Evolutionary conservation across 495 filamentous ascomycete genomes (phyloP), one percentile per base, ranked within the genome.

Genomic region (Choiromyces venosus): DNA sequence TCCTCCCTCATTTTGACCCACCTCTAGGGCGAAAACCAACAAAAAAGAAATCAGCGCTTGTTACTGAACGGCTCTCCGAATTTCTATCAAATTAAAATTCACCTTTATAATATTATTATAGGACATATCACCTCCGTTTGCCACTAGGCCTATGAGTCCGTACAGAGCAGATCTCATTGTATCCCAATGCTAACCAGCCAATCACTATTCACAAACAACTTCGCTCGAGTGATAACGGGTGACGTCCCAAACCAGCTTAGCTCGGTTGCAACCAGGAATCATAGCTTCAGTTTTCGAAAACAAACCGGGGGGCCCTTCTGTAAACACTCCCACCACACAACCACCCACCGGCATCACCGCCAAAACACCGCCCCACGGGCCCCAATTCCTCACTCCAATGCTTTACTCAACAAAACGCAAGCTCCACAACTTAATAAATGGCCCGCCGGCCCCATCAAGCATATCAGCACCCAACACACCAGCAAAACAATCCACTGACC

Each of bases 371-470:
- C 69, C 66, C 38, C 61, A 36, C 69, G 38, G 66, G 25, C 44
- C 46, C 44, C 44, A 33, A 33, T 5, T 29, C 71, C 40, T 25
- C 25, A 52, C 25, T 61, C 65, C 70, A 71, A 80, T 80, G 79
- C 79, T 80, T 64, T 81, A 81, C 71, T 81, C 80, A 65, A 81
- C 80, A 14, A 81, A 81, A 70, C 76, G 80, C 66, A 81, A 81
- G 74, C 76, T 82, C 46, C 80, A 81, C 74, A 81, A 81, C 67
- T 80, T 81, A 44, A 81, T 81, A 52, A 81, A 81, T 33, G 74
- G 73, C 40, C 69, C 76, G 12, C 73, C 69, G 1, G 38, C 78
- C 16, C 61, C 67, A 33, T 16, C 77, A n/a, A 67, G 73, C 29
- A 33, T 73, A 12, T 61, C 77, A 33, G 39, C 69, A 33, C 76